Conservation (phyloP, 768 basidiomycete genomes). For the Rhodocollybia butyracea region DNA sequence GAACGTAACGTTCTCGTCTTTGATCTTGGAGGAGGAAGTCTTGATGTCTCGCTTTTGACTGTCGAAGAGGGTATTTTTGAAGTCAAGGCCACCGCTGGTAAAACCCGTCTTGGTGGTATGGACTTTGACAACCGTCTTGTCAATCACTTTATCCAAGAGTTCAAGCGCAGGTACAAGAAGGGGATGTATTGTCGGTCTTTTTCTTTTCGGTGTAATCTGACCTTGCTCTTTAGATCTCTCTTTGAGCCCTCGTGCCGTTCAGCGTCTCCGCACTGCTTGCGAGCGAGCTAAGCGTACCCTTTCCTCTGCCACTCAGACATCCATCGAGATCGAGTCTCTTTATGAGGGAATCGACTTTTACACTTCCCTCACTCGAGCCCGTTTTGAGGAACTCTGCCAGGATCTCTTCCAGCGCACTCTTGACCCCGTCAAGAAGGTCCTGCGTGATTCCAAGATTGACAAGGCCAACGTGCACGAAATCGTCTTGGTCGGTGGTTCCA, state of each 20-base stretch:
- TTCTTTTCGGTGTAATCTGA: slow-evolving; percentile 22
- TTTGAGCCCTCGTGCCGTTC: slow-evolving; percentile 9
- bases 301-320: slow-evolving; percentile 14
- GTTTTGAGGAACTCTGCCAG: slow-evolving; percentile 21
- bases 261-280: slow-evolving; percentile 10
- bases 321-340: slow-evolving; percentile 53
- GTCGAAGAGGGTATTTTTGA: slow-evolving; percentile 71
- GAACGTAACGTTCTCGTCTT: slow-evolving; percentile 66
- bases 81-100: slow-evolving; percentile 68
- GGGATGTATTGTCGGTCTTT: slow-evolving; percentile 34
- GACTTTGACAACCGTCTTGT: slow-evolving; percentile 9
- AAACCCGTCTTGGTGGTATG: slow-evolving; percentile 41
- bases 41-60: slow-evolving; percentile 68
- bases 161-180: slow-evolving; percentile 52
- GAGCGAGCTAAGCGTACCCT: slow-evolving; percentile 10
- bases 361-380: slow-evolving; percentile 39
- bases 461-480: slow-evolving; percentile 34
- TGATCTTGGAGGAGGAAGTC: slow-evolving; percentile 72
- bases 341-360: slow-evolving; percentile 40
- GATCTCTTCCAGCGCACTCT: slow-evolving; percentile 21
- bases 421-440: slow-evolving; percentile 50
- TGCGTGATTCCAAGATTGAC: slow-evolving; percentile 49
- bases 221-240: slow-evolving; percentile 1
- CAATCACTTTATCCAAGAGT: slow-evolving; percentile 27
- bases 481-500: slow-evolving; percentile 62